Percentiles rank a stretch among this genome's conserved stretches.
These are phyloP conservation scores for Xylaria sp. DNA, from an alignment of 2,329 filamentous ascomycete genomes.

Conservation along the genomic window DNA sequence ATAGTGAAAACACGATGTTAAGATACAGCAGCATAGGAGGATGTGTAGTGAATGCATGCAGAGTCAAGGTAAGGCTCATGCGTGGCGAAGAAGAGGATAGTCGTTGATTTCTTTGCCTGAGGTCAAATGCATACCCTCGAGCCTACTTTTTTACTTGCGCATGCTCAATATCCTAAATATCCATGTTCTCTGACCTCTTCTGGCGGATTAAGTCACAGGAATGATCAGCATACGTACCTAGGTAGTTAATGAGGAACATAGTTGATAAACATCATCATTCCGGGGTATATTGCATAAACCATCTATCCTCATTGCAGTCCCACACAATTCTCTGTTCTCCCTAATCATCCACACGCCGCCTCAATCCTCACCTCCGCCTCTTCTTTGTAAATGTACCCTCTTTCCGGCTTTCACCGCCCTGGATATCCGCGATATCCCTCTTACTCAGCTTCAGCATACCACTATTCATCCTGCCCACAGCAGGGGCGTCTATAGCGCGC, in stretches of 20 bases:
- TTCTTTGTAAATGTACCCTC: slow-evolving; percentile 39
- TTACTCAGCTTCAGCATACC: slow-evolving; percentile 79
- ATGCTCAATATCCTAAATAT: background rate
- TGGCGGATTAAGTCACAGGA: no score
- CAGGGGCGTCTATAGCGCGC: slow-evolving; percentile 73
- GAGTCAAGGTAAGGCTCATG: background rate
- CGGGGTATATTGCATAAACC: slow-evolving; percentile 16
- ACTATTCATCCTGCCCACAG: slow-evolving; percentile 81
- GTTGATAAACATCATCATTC: background rate
- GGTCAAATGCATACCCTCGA: background rate
- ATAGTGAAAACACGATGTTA: background rate
- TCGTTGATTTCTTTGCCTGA: background rate
- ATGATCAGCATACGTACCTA: background rate
- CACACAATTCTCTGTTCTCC: background rate
- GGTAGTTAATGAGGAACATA: background rate
- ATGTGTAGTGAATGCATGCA: background rate
- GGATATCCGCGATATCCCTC: slow-evolving; percentile 69
- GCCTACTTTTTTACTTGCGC: background rate
- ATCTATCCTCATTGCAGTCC: background rate
- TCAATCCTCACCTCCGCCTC: slow-evolving; percentile 44
- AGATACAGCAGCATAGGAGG: background rate
- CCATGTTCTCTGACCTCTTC: background rate
- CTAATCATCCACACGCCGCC: slow-evolving; percentile 3
- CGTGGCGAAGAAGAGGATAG: background rate
- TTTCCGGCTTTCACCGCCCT: slow-evolving; percentile 40